Percentiles rank a stretch among this genome's conserved stretches.
Conservation (phyloP, 192 early-diverging fungal genomes). For the Kappamyces sp. region DNA sequence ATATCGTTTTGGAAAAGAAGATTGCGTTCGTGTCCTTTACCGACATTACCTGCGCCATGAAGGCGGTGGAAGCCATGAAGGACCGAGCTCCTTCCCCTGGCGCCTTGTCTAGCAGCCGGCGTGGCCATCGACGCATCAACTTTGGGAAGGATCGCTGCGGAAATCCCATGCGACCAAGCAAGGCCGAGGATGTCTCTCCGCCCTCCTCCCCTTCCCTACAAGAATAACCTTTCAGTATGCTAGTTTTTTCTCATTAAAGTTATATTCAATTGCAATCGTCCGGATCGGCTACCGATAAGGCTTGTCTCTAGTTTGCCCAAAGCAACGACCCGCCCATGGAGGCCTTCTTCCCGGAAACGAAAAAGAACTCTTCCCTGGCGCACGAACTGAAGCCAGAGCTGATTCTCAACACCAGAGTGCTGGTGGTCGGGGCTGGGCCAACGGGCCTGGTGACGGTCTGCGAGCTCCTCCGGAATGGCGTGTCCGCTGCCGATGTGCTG, state of each 20-base stretch:
- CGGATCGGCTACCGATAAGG: too few species aligned
- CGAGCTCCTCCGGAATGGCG: slow-evolving; percentile 21
- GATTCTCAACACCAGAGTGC: not conserved
- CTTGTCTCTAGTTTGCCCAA: too few species aligned
- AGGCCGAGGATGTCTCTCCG: slow-evolving; percentile 4
- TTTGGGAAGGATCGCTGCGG: slow-evolving; percentile 90
- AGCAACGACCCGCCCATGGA: too few species aligned
- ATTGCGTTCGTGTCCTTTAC: slow-evolving; percentile 86
- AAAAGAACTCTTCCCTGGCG: too few species aligned
- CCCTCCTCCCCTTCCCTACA: not conserved
- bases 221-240: too few species aligned
- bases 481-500: slow-evolving; percentile 16
- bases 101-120: too few species aligned
- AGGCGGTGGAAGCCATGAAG: slow-evolving; percentile 68
- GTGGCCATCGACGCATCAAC: slow-evolving; percentile 48
- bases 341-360: too few species aligned
- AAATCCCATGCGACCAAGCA: slow-evolving; percentile 55
- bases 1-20: slow-evolving; percentile 74
- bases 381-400: too few species aligned
- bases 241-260: too few species aligned
- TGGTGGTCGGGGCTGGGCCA: slow-evolving; percentile 23
- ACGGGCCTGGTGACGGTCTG: slow-evolving; percentile 13
- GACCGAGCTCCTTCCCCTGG: slow-evolving; percentile 24
- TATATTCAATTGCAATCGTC: too few species aligned
- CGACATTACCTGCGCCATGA: slow-evolving; percentile 66